phyloP scores from a whole-genome alignment of 768 basidiomycete genomes.

The Tylopilus intermedius region DNA sequence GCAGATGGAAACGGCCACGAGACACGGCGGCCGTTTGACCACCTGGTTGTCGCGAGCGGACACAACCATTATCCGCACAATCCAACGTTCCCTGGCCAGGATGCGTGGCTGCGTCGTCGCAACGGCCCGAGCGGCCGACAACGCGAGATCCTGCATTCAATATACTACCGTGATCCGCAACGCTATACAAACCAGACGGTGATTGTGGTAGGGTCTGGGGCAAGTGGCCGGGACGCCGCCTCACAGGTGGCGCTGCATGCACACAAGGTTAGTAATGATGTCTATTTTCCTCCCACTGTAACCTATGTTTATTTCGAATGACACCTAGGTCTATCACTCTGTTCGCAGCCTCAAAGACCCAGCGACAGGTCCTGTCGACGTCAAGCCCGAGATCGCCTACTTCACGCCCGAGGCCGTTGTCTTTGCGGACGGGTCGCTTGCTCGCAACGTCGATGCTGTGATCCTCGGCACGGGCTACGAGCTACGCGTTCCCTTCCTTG shows the following conservation, averaged over 20 bases:
- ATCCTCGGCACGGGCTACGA: conserved; percentile 56
- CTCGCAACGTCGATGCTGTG: conserved; percentile 40
- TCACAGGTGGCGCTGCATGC: conserved; percentile 39
- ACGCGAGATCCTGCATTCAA: conserved; percentile 46
- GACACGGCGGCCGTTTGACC: conserved; percentile 38
- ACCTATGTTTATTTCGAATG: background rate
- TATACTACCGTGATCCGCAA: conserved; percentile 48
- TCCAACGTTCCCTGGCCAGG: conserved; percentile 43
- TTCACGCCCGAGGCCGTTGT: conserved; percentile 42
- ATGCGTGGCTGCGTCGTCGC: conserved; percentile 41
- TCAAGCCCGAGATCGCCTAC: conserved; percentile 44
- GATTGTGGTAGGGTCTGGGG: conserved; percentile 46
- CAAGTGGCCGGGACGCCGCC: conserved; percentile 45
- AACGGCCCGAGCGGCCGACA: conserved; percentile 4
- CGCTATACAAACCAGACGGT: conserved; percentile 40
- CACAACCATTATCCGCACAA: conserved; percentile 50
- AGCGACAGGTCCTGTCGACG: conserved; percentile 19
- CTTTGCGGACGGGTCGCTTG: conserved; percentile 43
- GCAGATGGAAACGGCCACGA: conserved; percentile 17
- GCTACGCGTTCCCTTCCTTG: conserved; percentile 46
- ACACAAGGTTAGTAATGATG: conserved; percentile 33
- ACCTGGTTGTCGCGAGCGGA: conserved; percentile 53
- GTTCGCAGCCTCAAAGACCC: conserved; percentile 26
- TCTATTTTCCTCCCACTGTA: background rate
- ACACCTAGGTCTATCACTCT: conserved; percentile 32